Conservation (phyloP, 2,329 filamentous ascomycete genomes). For the Nemania diffusa region DNA sequence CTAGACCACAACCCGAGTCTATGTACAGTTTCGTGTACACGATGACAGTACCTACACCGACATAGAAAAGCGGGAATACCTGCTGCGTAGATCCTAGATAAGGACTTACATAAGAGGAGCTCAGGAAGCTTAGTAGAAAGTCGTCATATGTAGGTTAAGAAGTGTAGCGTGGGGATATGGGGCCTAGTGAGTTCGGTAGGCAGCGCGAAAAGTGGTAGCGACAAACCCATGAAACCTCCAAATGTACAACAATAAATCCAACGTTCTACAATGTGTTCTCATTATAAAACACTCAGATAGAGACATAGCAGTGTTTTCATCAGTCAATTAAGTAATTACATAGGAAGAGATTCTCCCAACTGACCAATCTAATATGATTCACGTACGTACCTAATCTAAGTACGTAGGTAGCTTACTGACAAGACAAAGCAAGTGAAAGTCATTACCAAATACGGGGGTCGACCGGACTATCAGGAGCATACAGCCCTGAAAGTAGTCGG, state of each 20-base stretch:
- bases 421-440: conserved; percentile 22
- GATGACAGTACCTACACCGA: not conserved
- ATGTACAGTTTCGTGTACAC: not conserved
- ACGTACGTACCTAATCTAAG: not conserved
- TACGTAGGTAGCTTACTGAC: not conserved
- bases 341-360: not conserved
- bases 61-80: no score
- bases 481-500: conserved; percentile 19
- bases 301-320: no score
- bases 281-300: no score
- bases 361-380: not conserved
- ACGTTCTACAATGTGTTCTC: no score
- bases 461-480: conserved; percentile 2
- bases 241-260: no score
- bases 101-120: no score
- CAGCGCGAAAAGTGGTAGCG: no score
- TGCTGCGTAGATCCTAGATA: no score
- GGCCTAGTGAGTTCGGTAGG: not conserved
- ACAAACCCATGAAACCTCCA: no score
- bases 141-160: no score
- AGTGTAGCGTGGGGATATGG: not conserved
- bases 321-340: no score
- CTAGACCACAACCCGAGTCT: not conserved
- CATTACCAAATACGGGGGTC: conserved; percentile 26
- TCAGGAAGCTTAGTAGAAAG: no score